A percentile compares a stretch with the other conserved stretches of the same genome.
Conservation (phyloP, 78 protist species). For the Pigoraptor vietnamica region DNA sequence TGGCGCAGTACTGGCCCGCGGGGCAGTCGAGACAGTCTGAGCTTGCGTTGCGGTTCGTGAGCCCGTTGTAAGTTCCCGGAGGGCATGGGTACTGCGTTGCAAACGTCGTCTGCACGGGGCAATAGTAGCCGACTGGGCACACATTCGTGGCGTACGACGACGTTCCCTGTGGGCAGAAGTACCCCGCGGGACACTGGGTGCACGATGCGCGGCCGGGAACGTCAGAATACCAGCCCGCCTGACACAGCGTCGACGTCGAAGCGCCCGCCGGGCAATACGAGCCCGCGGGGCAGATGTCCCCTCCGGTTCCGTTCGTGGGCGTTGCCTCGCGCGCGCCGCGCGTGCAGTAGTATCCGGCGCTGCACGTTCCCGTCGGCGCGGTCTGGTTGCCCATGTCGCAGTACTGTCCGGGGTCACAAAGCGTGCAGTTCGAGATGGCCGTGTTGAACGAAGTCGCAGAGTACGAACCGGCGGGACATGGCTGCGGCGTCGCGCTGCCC, state of each 20-base stretch:
- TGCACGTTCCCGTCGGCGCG: background rate
- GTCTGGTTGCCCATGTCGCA: conserved; percentile 4
- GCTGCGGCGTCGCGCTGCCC: conserved; percentile 11
- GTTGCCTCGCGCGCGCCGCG: background rate
- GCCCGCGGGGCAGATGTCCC: conserved; percentile 14
- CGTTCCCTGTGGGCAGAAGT: background rate
- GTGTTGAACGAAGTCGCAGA: background rate
- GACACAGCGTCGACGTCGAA: conserved; percentile 21
- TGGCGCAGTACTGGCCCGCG: background rate
- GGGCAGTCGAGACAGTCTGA: conserved; percentile 10
- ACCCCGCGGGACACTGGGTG: conserved; percentile 12
- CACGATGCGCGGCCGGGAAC: background rate
- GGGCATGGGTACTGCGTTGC: background rate
- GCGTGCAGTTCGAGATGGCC: background rate
- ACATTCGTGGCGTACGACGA: background rate
- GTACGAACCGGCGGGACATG: conserved; percentile 43
- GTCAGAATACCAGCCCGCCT: background rate
- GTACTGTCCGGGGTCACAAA: conserved; percentile 28
- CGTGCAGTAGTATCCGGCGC: background rate
- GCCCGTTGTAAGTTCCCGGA: background rate
- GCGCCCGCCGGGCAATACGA: background rate
- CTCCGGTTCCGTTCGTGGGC: background rate
- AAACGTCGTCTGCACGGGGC: background rate
- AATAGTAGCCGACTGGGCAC: background rate
- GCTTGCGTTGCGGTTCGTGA: background rate